A percentile compares a stretch with the other conserved stretches of the same genome.
phyloP scores from a whole-genome alignment of 371 early-diverging fungal genomes.

The Rhizomucor miehei region DNA sequence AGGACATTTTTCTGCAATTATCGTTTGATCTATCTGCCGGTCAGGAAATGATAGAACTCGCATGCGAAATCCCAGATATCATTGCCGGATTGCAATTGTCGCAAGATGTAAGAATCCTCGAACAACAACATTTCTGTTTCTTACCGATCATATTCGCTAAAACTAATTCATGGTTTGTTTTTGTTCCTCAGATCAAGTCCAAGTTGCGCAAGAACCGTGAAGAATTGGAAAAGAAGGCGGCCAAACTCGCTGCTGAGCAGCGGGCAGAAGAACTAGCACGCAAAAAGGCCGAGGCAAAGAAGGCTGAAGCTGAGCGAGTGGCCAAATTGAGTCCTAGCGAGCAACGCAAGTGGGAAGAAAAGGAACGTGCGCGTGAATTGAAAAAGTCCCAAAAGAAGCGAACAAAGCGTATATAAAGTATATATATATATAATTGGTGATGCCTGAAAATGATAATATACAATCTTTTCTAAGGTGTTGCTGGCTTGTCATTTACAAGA shows the following conservation, averaged over 20 bases:
- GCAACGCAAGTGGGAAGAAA: constrained; percentile 78
- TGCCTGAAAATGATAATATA: background rate
- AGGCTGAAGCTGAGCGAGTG: constrained; percentile 65
- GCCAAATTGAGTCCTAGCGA: constrained; percentile 60
- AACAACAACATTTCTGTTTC: too few relatives aligned
- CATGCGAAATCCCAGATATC: constrained; percentile 35
- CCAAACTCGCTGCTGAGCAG: constrained; percentile 48
- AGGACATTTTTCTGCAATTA: constrained; percentile 8
- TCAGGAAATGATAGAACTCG: constrained; percentile 22
- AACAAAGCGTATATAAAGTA: constrained; percentile 28
- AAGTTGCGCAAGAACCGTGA: constrained; percentile 47
- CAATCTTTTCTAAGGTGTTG: background rate
- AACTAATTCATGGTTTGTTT: too few relatives aligned
- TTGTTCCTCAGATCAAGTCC: constrained; percentile 19
- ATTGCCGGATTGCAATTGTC: constrained; percentile 19
- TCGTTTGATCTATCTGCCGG: constrained; percentile 4
- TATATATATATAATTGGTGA: constrained; percentile 4
- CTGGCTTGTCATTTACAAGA: constrained; percentile 4
- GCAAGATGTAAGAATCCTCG: constrained; percentile 32
- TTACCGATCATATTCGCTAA: too few relatives aligned
- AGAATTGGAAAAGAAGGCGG: constrained; percentile 41
- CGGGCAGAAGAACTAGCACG: constrained; percentile 46
- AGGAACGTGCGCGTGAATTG: constrained; percentile 58
- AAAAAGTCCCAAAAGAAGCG: constrained; percentile 64
- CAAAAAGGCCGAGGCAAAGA: constrained; percentile 64